Evolutionary conservation across 139 green algal genomes (phyloP), one percentile per base, ranked within the genome.

Genomic region (Chlorella sp.): DNA sequence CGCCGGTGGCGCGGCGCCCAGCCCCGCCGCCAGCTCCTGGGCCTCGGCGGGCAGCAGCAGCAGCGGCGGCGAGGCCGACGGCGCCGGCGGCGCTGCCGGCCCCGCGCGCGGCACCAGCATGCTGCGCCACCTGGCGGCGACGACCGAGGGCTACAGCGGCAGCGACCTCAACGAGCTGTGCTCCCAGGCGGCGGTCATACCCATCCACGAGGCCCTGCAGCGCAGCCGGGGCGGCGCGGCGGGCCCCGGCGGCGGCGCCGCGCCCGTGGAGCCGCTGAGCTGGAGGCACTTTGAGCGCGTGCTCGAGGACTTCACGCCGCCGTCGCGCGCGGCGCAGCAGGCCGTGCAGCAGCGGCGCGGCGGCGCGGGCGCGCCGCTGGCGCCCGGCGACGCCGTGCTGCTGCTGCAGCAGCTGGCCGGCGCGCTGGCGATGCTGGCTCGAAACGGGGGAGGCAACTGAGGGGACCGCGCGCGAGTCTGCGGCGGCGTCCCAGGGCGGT

Each of bases 121-220:
- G 63, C 45, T 92, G 66, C 51, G 74, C 11, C 59, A 63, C 40
- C 77, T 97, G 19, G 89, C 83, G 8, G 68, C 58, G 14, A 61
- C 66, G 33, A 95, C 92, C 0, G 82, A 90, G 12, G 85, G 89
- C 41, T 97, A 89, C 83, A 91, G 79, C 67, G 93, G 93, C 46
- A 91, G 79, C 43, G 92, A 97, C 79, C 82, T 97, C 31, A 84
- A 87, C 55, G 89, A 96, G 75, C 79, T 95, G 66, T 94, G 90
- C 75, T 82, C 81, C 48, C 81, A 90, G 81, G 89, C 88, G 23
- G 88, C 88, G 2, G 80, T 71, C 38, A 72, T 86, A 42, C 84
- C 88, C 27, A 77, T 91, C 27, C 77, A 90, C 17, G 88, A 92
- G 59, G 55, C 48, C 53, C 69, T 86, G 6, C 53, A 75, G 69